Conservation (phyloP, 306 rosid genomes). For the Trifolium fragiferum region DNA sequence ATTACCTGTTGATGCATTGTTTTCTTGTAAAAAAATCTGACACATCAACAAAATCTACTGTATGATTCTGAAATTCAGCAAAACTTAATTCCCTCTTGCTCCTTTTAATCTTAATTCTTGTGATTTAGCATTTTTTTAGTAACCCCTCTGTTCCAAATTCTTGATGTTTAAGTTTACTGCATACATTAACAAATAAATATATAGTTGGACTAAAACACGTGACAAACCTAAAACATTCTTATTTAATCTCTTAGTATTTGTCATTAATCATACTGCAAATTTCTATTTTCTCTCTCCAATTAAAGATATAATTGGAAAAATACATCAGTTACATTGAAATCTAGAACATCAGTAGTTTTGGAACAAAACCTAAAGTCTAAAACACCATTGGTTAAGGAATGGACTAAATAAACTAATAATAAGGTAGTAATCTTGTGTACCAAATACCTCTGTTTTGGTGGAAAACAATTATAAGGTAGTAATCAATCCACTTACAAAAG, state of each 20-base stretch:
- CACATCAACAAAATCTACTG: neutral
- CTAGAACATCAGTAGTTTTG: neutral
- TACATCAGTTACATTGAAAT: neutral
- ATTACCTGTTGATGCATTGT: slow-evolving; percentile 20
- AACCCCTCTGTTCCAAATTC: neutral
- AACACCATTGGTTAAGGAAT: neutral
- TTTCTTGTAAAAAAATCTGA: slow-evolving; percentile 14
- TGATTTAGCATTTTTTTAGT: neutral
- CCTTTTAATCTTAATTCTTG: slow-evolving; percentile 1
- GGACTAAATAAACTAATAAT: too few relatives aligned
- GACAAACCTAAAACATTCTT: neutral
- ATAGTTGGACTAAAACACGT: neutral
- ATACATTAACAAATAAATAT: neutral
- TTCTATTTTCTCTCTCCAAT: neutral
- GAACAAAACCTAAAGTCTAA: neutral
- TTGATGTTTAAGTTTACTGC: neutral
- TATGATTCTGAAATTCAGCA: neutral
- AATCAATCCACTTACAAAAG: neutral
- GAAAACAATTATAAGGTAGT: neutral
- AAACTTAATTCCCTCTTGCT: slow-evolving; percentile 1
- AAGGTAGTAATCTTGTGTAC: neutral
- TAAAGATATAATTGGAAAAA: neutral
- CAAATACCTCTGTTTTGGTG: neutral
- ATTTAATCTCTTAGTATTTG: neutral
- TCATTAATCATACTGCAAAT: neutral